Evolutionary conservation across 2,329 filamentous ascomycete species (phyloP), one percentile per base, ranked within the genome.

Genomic region (Aspergillus puulaauensis): DNA sequence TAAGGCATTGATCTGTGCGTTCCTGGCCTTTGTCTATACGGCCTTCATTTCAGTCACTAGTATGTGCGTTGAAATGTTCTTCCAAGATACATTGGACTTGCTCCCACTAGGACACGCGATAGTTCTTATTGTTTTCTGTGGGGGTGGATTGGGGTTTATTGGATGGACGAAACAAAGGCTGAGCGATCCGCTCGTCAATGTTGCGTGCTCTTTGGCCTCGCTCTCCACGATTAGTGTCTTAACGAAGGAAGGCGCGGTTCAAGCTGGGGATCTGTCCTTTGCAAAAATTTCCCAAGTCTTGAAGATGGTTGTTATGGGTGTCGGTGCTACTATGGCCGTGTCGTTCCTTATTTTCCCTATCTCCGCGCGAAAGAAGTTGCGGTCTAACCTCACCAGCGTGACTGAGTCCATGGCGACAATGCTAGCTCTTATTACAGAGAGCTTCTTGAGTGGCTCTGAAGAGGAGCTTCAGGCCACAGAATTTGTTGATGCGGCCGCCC

Each of bases 221-320:
- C 86, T 98, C 57, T 91, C 91, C 50, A 90, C 95, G 62, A 96
- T 97, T 69, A 93, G 90, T 2, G 86, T 96, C 46, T 79, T 97
- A 61, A 96, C 93, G 11, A 96, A 96, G 75, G 93, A 97, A 74
- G 92, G 91, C 51, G 87, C 91, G 2, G 87, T 97, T 1, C 90
- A 96, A 67, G 86, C 84, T 35, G 91, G 90, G 6, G 87, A 88
- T 52, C 91, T 96, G 68, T 92, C 90, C 0, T 86, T 90, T 65
- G 86, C 86, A 58, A 96, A 96, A 74, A 89, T 96, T 52, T 79
- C 86, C 0, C 90, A 96, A 72, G 87, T 93, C 24, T 77, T 95
- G 66, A 91, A 92, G 72, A 93, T 96, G 83, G 82, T 96, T 46
- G 73, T 90, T n/a, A 86, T 93, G 77, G 91, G 90, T 31, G 88